Percentiles rank a stretch among this genome's conserved stretches.
Evolutionary conservation across 345 rosid genomes (phyloP).

Genomic region (Tarenaya hassleriana): DNA sequence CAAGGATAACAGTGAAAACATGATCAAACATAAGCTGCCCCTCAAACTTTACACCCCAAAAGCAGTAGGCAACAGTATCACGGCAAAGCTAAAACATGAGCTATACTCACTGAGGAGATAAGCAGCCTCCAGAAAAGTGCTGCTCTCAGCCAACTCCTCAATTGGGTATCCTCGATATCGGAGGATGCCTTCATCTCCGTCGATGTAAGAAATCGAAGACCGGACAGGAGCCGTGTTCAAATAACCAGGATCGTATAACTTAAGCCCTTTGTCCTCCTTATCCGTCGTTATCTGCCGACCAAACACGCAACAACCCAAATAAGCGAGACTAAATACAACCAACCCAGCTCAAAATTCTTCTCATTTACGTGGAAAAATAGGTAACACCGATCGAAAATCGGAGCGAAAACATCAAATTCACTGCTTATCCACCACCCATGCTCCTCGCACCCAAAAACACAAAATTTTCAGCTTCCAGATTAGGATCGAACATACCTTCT

Average conservation of each 20-base stretch:
- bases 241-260: conserved; percentile 88
- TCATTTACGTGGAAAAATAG: neutral
- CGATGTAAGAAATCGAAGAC: conserved; percentile 79
- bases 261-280: conserved; percentile 71
- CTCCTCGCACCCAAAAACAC: neutral
- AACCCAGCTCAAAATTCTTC: neutral
- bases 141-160: conserved; percentile 74
- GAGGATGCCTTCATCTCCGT: conserved; percentile 88
- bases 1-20: conserved; percentile 6
- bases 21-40: conserved; percentile 10
- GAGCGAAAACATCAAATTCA: neutral
- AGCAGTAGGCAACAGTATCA: neutral
- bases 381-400: neutral
- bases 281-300: conserved; percentile 57
- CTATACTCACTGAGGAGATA: conserved; percentile 52
- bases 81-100: neutral
- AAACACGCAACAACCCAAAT: conserved; percentile 1
- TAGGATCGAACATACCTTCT: conserved; percentile 43
- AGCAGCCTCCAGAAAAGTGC: conserved; percentile 67
- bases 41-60: neutral
- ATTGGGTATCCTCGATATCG: conserved; percentile 83
- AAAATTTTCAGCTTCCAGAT: neutral
- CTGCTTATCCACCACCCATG: neutral
- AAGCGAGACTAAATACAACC: neutral
- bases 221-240: conserved; percentile 90